These are phyloP conservation scores for Aspergillus bridgeri DNA, from an alignment of 495 filamentous ascomycete species.

Conservation along the genomic window DNA sequence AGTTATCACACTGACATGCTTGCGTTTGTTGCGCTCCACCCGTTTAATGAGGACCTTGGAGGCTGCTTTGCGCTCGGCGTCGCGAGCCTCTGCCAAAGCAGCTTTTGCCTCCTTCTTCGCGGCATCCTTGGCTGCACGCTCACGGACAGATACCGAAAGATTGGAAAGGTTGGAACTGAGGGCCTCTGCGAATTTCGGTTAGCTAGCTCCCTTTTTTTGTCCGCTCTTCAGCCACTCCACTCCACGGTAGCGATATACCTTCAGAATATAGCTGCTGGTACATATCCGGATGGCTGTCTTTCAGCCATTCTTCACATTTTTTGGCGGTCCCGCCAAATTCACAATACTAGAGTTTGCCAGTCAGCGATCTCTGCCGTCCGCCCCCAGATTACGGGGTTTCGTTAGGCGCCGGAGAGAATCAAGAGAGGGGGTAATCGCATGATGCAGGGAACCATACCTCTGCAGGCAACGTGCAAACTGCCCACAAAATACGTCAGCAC, in stretches of 20 bases:
- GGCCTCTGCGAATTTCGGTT: constrained; percentile 55
- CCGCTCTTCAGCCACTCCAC: not conserved
- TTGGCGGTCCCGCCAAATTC: constrained; percentile 98
- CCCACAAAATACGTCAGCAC: not conserved
- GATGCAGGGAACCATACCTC: constrained; percentile 61
- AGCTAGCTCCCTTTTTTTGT: not conserved
- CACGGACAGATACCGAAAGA: constrained; percentile 83
- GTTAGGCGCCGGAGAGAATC: not conserved
- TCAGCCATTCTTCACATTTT: constrained; percentile 95
- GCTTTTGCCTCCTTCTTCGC: constrained; percentile 94
- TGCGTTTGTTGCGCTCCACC: constrained; percentile 95
- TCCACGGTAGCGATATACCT: constrained; percentile 45
- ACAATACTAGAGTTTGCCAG: constrained; percentile 69
- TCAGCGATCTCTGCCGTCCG: not conserved
- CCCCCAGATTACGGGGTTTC: not conserved
- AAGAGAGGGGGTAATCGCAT: not conserved
- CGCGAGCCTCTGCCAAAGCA: constrained; percentile 73
- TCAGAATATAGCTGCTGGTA: constrained; percentile 79
- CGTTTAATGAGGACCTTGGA: constrained; percentile 90
- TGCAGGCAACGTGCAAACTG: constrained; percentile 90
- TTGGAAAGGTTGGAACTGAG: constrained; percentile 76
- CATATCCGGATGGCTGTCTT: constrained; percentile 66
- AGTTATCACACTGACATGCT: constrained; percentile 86
- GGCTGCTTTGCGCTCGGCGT: constrained; percentile 69
- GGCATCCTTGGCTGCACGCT: constrained; percentile 90